Base-by-base conservation (phyloP, 352 stramenopile species). In the Pythium inflatum region DNA sequence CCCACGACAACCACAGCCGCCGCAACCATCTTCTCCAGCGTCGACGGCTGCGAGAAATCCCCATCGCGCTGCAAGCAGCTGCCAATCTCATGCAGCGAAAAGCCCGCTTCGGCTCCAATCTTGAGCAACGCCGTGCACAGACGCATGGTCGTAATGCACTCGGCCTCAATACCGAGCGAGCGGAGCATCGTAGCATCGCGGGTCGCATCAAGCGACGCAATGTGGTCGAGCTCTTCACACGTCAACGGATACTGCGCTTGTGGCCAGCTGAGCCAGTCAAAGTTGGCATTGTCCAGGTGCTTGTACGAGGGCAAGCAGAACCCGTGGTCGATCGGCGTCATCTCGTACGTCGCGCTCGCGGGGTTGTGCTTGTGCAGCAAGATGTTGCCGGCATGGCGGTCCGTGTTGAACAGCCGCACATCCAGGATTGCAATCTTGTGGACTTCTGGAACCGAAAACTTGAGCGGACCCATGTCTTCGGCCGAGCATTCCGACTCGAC, bases 401-500 rank as follows among this genome's bases (percentile, higher is more conserved):
- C 89, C 40, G 87, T 93, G 75, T 97, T 97, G 73, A 97, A 95
- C 36, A 97, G 82, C 54, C 89, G 87, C 41, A 95, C 74, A 74
- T 97, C 88, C 27, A 97, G 62, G 30, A 97, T 95, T 22, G 85
- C 89, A 66, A 97, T 89, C 82, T 95, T 95, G 76, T 97, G 89
- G 51, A 97, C 88, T 68, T 97, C 88, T 5, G 81, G 79, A 30
- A 94, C 87, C 20, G 80, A 78, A 59, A 93, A 95, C 76, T 94
- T 93, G 46, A 94, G 81, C 66, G 89, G 91, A 20, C 86, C 86
- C 78, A 95, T 93, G 69, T 97, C 90, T 67, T 97, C 90, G 2
- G 89, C 88, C 27, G 87, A 95, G 73, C 87, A 88, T 61, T 96
- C 81, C 33, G 84, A 95, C 61, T 75, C 64, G 45, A 95, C 81